Conservation (phyloP, 805 yeast species). For the Blastobotrys terrestris region DNA sequence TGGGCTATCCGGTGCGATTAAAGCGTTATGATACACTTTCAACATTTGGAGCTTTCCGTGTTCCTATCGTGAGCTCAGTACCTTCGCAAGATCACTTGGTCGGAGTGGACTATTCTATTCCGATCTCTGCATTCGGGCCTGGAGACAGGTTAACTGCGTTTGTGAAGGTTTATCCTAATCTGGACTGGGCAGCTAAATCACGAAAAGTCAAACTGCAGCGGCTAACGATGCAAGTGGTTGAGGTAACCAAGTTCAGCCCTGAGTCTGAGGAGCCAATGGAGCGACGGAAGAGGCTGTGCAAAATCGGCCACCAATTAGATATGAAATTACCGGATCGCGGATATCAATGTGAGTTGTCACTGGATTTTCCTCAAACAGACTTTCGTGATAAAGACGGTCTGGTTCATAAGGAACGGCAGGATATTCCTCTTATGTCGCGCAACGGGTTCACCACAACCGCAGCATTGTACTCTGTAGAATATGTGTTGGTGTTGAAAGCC, state of each 20-base stretch:
- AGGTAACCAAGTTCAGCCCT: conserved; percentile 28
- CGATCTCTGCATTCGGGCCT: conserved; percentile 35
- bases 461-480: conserved; percentile 31
- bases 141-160: conserved; percentile 30
- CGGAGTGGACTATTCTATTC: conserved; percentile 28
- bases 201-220: conserved; percentile 33
- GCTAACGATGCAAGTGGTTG: conserved; percentile 32
- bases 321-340: conserved; percentile 23
- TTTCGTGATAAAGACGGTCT: conserved; percentile 21
- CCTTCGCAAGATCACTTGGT: conserved; percentile 33
- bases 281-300: conserved; percentile 27
- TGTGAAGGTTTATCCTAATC: conserved; percentile 30
- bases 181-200: conserved; percentile 32
- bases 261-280: conserved; percentile 29
- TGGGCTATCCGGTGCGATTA: conserved; percentile 32
- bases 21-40: conserved; percentile 35
- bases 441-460: conserved; percentile 33
- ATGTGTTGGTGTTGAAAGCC: conserved; percentile 30
- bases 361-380: conserved; percentile 26
- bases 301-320: conserved; percentile 25
- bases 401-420: conserved; percentile 30
- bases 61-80: conserved; percentile 23
- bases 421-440: conserved; percentile 30
- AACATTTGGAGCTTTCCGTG: conserved; percentile 32
- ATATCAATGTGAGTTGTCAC: conserved; percentile 21